A percentile compares a stretch with the other conserved stretches of the same genome.
These are phyloP conservation scores for Zalerion maritima DNA, from an alignment of 495 filamentous ascomycete genomes.

Conservation along the genomic window DNA sequence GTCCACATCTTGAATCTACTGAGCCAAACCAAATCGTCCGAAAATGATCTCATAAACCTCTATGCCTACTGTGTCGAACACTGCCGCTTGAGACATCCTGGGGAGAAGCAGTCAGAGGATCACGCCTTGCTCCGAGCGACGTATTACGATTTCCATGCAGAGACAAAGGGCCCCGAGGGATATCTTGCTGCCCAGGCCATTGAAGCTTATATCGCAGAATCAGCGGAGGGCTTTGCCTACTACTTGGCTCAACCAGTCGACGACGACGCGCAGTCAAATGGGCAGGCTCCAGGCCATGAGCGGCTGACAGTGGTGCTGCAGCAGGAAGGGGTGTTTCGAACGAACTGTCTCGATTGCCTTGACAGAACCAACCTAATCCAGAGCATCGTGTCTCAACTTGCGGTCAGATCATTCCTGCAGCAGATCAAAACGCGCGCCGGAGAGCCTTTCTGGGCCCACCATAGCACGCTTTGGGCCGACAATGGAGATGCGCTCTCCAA, in stretches of 20 bases:
- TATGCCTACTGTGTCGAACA: conserved; percentile 63
- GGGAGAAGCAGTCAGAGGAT: conserved; percentile 32
- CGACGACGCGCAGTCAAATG: conserved; percentile 22
- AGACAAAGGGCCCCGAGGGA: conserved; percentile 72
- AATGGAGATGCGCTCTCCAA: conserved; percentile 90
- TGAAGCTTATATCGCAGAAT: conserved; percentile 52
- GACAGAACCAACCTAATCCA: conserved; percentile 95
- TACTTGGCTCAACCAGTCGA: conserved; percentile 64
- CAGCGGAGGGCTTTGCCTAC: conserved; percentile 76
- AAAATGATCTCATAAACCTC: conserved; percentile 61
- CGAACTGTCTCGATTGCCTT: conserved; percentile 91
- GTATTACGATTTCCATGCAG: conserved; percentile 89
- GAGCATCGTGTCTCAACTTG: conserved; percentile 86
- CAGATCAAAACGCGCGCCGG: conserved; percentile 39
- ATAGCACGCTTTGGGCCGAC: conserved; percentile 93
- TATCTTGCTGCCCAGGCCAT: conserved; percentile 81
- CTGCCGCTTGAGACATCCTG: conserved; percentile 46
- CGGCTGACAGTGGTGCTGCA: conserved; percentile 60
- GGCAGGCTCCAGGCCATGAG: conserved; percentile 20
- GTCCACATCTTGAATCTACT: conserved; percentile 86
- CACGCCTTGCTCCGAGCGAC: conserved; percentile 61
- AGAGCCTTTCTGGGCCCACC: conserved; percentile 76
- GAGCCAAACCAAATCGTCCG: conserved; percentile 70
- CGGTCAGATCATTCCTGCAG: conserved; percentile 61
- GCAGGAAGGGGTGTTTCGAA: conserved; percentile 88